Conservation (phyloP, 169 alveolate genomes). For the Perkinsus olseni region DNA sequence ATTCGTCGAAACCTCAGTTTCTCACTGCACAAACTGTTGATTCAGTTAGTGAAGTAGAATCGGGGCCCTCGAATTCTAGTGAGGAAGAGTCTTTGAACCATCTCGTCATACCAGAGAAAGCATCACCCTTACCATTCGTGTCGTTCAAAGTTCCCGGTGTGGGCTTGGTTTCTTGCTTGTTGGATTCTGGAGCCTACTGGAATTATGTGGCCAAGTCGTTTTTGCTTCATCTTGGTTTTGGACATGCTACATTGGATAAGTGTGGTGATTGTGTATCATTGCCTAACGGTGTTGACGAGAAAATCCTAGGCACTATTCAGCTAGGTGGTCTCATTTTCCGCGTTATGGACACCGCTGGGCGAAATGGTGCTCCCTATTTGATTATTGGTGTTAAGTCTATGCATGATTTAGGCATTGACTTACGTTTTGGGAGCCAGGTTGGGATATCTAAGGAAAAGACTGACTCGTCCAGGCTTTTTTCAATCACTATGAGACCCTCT, state of each 20-base stretch:
- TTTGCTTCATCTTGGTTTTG: neutral
- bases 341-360: neutral
- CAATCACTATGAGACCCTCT: neutral
- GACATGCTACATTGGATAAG: neutral
- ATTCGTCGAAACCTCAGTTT: neutral
- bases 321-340: neutral
- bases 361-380: neutral
- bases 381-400: neutral
- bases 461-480: too few species aligned
- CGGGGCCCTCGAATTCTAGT: neutral
- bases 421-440: neutral
- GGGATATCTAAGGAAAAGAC: too few species aligned
- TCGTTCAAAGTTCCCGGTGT: neutral
- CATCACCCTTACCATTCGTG: neutral
- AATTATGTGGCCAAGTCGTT: neutral
- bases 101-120: neutral
- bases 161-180: neutral
- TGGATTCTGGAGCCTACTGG: neutral
- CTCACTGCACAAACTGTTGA: neutral
- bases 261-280: neutral
- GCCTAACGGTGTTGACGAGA: neutral
- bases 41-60: neutral
- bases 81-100: neutral
- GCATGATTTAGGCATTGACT: neutral
- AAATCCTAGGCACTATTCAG: neutral